Base-by-base conservation (phyloP, 2,329 filamentous ascomycete species). In the Xylariaceae sp. region DNA sequence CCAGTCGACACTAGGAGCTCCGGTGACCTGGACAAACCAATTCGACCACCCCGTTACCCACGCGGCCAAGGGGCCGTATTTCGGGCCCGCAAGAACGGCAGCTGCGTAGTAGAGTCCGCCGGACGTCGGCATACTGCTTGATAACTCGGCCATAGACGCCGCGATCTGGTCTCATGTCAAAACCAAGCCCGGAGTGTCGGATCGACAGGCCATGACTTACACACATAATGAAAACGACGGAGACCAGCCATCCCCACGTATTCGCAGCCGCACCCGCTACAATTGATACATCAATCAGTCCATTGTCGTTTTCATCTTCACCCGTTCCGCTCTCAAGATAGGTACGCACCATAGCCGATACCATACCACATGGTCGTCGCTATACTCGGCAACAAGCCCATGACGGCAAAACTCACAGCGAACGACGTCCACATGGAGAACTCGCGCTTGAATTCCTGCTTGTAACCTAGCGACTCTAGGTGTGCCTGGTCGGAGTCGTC, bases 181-280 rank as follows among this genome's bases (percentile, higher is more conserved):
- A 49, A 45, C 18, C 47, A 6, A 30, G 47, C 4, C 15, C 45
- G 9, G 4, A 7, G 15, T 10, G 2, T 18, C 18, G n/a, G n/a
- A 15, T 17, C n/a, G 37, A 23, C 15, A 18, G 3, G 17, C 11
- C 0, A 42, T 37, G 51, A 56, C 70, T 67, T 58, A 90, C 82
- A 71, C 83, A 85, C 69, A 89, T 82, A 45, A 90, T 88, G 47
- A 89, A 89, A 4, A 86, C 66, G 81, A 89, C 88, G 53, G 86
- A 86, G 51, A 90, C 77, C 34, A 90, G 74, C 88, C 88, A 91
- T 4, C 88, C 88, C 88, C 88, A 90, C 1, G 85, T 86, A 85
- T 89, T 88, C 23, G 85, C 85, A 30, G 71, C 71, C 42, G 71
- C 69, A 35, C 71, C 71, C 55, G 70, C 71, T 72, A 52, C 23